A percentile compares a stretch with the other conserved stretches of the same genome.
Evolutionary conservation across 305 asterid genomes (phyloP).

Genomic region (Stenogyne calaminthoides): DNA sequence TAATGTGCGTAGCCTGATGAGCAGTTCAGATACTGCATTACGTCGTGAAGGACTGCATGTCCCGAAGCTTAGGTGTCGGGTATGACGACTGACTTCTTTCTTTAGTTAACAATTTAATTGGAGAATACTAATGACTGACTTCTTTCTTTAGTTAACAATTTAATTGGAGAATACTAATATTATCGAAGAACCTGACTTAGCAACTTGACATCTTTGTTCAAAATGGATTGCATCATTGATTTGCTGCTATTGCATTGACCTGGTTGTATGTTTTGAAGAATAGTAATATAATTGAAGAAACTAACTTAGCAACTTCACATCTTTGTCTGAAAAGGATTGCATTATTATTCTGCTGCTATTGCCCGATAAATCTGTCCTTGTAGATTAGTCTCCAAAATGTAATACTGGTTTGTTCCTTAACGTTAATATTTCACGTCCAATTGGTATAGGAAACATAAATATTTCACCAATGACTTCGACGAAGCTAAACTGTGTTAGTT

Average conservation of each 20-base stretch:
- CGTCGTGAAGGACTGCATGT: slow-evolving; percentile 59
- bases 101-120: slow-evolving; percentile 10
- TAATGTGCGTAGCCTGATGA: slow-evolving; percentile 45
- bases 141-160: slow-evolving; percentile 23
- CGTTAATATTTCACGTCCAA: slow-evolving; percentile 15
- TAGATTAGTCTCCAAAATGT: slow-evolving; percentile 11
- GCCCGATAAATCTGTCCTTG: not conserved
- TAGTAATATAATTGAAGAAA: slow-evolving; percentile 10
- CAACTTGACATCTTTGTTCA: slow-evolving; percentile 19
- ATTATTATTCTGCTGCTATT: slow-evolving; percentile 17
- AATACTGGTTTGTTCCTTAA: not conserved
- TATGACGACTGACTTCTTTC: slow-evolving; percentile 39
- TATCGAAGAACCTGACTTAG: slow-evolving; percentile 20
- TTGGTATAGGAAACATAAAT: not conserved
- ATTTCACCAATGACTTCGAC: slow-evolving; percentile 10
- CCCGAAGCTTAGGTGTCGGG: slow-evolving; percentile 91
- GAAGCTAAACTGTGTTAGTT: slow-evolving; percentile 15
- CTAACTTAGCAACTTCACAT: slow-evolving; percentile 22
- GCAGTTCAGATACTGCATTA: slow-evolving; percentile 62
- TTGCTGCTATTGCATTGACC: slow-evolving; percentile 9
- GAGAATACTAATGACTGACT: slow-evolving; percentile 18
- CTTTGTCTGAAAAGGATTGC: slow-evolving; percentile 19
- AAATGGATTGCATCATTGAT: slow-evolving; percentile 14
- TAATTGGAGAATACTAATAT: slow-evolving; percentile 5
- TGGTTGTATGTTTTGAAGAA: slow-evolving; percentile 19